Conservation (phyloP, 805 yeast genomes). For the Debaryomyces hansenii region DNA sequence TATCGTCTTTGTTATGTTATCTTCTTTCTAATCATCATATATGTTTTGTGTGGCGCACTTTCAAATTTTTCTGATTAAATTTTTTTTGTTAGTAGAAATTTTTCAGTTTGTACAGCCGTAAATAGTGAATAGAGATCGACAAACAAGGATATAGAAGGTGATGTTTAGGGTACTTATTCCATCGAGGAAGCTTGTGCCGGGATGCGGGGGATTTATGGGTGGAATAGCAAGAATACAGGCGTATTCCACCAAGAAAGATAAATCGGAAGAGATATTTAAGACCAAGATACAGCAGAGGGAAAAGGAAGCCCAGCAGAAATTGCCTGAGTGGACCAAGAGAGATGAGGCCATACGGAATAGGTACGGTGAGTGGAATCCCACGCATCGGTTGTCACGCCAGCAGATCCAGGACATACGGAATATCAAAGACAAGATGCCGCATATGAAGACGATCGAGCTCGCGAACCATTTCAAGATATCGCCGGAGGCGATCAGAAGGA, state of each 20-base stretch:
- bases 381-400: conserved; percentile 62
- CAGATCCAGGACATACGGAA: conserved; percentile 65
- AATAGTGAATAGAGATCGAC: too few relatives aligned
- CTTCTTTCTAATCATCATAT: not conserved
- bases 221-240: not conserved
- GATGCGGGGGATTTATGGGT: not conserved
- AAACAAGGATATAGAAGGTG: not conserved
- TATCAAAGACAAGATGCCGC: conserved; percentile 58
- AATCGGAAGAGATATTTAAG: conserved; percentile 12
- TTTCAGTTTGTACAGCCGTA: not conserved
- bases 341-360: conserved; percentile 63
- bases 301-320: conserved; percentile 42
- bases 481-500: conserved; percentile 81
- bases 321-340: conserved; percentile 66
- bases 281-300: conserved; percentile 14
- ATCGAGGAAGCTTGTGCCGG: not conserved
- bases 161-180: not conserved
- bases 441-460: conserved; percentile 56
- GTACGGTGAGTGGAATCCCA: conserved; percentile 69
- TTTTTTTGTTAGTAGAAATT: not conserved
- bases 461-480: conserved; percentile 68
- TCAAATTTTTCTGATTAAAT: not conserved
- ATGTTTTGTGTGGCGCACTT: not conserved
- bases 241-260: conserved; percentile 1
- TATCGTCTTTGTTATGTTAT: not conserved